A percentile compares a stretch with the other conserved stretches of the same genome.
phyloP scores from a whole-genome alignment of 495 filamentous ascomycete genomes.

The Daldinia concentrica region DNA sequence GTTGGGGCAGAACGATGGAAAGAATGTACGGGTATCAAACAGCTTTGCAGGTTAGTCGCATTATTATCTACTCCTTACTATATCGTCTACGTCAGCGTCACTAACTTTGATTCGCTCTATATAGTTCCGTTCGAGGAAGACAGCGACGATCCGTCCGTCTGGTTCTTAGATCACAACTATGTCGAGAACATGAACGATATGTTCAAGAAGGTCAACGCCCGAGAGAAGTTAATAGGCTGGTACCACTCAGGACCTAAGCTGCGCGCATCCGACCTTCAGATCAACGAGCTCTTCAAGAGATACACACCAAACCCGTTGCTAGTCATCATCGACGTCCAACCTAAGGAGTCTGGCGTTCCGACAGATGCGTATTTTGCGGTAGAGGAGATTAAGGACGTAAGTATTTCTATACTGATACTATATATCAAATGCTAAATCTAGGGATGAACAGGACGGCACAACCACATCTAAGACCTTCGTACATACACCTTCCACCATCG shows the following conservation, averaged over 20 bases:
- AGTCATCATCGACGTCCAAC: conserved; percentile 98
- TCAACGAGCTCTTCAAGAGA: conserved; percentile 99
- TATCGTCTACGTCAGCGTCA: conserved; percentile 10
- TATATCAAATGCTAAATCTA: conserved; percentile 30
- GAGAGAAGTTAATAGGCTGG: conserved; percentile 99
- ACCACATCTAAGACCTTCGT: conserved; percentile 98
- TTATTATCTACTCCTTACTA: background rate
- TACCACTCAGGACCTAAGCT: conserved; percentile 99
- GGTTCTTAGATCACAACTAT: conserved; percentile 99
- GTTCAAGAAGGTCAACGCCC: conserved; percentile 99
- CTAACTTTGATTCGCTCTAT: conserved; percentile 17
- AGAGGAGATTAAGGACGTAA: conserved; percentile 99
- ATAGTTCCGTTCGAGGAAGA: conserved; percentile 98
- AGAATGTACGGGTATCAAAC: conserved; percentile 96
- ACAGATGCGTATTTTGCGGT: conserved; percentile 99
- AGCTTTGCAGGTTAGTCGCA: conserved; percentile 86
- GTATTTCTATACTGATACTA: conserved; percentile 44
- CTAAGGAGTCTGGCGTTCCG: conserved; percentile 96
- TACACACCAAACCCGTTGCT: conserved; percentile 96
- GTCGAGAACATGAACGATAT: conserved; percentile 99
- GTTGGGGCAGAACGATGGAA: conserved; percentile 93
- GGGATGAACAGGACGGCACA: conserved; percentile 82
- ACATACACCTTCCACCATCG: conserved; percentile 98
- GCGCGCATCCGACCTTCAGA: conserved; percentile 95
- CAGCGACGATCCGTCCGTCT: conserved; percentile 96